Base-by-base conservation (phyloP, 2,329 filamentous ascomycete species). In the Exophiala aquamarina region DNA sequence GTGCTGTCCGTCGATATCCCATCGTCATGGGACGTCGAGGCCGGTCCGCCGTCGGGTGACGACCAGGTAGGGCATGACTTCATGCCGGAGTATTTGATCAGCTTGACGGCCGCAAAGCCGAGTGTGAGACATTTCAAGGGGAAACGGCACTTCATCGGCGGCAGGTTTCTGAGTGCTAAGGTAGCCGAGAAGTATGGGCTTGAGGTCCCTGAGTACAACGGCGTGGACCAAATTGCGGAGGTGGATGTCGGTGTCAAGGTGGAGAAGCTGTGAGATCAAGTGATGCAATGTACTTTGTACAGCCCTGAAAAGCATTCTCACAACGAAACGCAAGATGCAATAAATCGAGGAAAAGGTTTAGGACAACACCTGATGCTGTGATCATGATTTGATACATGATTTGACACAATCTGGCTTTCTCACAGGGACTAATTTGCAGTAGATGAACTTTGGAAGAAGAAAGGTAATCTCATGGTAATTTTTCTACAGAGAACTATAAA, bases 1-100 rank as follows among this genome's bases (percentile, higher is more conserved):
- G 86, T 97, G 0, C 84, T 93, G 2, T 87, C 89, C 2, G 88
- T 98, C 17, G 93, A 98, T 70, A 90, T 89, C 5, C 93, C 93
- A 1, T 95, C 89, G 23, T 93, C 88, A 2, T 98, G 93, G 93
- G 83, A 93, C 66, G 94, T 98, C 47, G 88, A 95, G 62, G 74
- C 76, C 9, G 93, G 93, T 0, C 92, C 92, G 7, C 90, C 91
- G 9, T n/a, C 23, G 23, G 71, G 75, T 42, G 80, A 83, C 1
- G 92, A 89, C 0, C 42, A 54, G 13, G 77, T 88, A 0, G 92
- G 90, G 1, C 85, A 84, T 60, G 82, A 76, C 3, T 97, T 95
- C 63, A 83, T 87, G 71, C 93, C 93, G 56, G 74, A 78, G 26
- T 83, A 84, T 15, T 73, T 98, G 48, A 83, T 98, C 57, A 95